Evolutionary conservation across 2,329 filamentous ascomycete genomes (phyloP), one percentile per base, ranked within the genome.

Genomic region (Cordyceps farinosa): DNA sequence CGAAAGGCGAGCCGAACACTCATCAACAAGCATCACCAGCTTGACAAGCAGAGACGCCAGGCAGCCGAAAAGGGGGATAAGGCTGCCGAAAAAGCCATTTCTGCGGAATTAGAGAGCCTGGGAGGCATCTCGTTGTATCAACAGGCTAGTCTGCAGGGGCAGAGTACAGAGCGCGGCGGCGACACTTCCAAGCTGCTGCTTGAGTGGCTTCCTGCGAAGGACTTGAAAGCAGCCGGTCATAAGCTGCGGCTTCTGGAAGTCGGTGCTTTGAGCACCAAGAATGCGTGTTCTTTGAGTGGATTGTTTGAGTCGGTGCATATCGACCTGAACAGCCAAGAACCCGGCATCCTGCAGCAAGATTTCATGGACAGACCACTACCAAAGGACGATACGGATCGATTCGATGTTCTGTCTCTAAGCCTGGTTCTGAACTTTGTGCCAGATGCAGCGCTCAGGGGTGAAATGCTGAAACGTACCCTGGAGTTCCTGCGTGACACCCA

Each of bases 371-470:
- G 92, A 32, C 90, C 92, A 0, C 75, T 94, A 3, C 94, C 94
- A 0, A 73, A 72, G 5, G 74, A 82, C 29, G 79, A 83, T 6
- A 74, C 78, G 0, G 87, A 92, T 47, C 80, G 80, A 29, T 98
- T 98, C 73, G 91, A 99, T 73, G 85, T 98, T 58, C 89, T 99
- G 70, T 97, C 92, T 56, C 80, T 99, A 30, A 97, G 92, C 9
- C 79, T 99, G 60, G 95, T 99, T 5, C 81, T 99, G 66, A 99
- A 99, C 75, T 99, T 92, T 72, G 93, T 98, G 3, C 91, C 94
- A 0, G 88, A 93, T 68, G 84, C 92, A 3, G 77, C 78, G 38
- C 84, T 82, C 5, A 84, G 93, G 69, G 95, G 95, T 2, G 85
- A 90, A 64, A 99, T 99, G 95, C 83, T 99, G 60, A 81, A 84